These are phyloP conservation scores for Yarrowia deformans DNA, from an alignment of 805 yeast genomes.

Conservation along the genomic window DNA sequence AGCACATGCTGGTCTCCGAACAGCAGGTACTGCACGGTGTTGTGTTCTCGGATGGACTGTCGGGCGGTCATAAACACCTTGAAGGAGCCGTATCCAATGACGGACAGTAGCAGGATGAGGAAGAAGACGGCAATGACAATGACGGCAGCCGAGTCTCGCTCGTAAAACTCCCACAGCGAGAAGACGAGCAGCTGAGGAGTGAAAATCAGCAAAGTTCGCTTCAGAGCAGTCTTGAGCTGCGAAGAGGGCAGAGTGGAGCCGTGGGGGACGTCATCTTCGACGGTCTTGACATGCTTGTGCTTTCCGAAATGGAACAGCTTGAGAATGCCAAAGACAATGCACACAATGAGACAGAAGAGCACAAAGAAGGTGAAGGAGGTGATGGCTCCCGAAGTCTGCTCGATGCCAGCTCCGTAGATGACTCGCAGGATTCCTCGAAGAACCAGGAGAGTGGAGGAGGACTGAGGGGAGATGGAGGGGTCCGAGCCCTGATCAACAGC, in stretches of 20 bases:
- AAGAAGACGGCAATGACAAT: conserved; percentile 80
- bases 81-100: conserved; percentile 70
- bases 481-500: conserved; percentile 35
- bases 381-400: conserved; percentile 79
- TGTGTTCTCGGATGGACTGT: conserved; percentile 62
- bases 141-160: conserved; percentile 85
- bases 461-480: conserved; percentile 45
- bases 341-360: conserved; percentile 74
- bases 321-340: conserved; percentile 63
- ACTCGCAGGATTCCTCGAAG: conserved; percentile 87
- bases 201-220: conserved; percentile 82
- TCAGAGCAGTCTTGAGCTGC: conserved; percentile 77
- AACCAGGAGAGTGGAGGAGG: conserved; percentile 58
- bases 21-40: conserved; percentile 85
- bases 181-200: conserved; percentile 81
- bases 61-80: conserved; percentile 70
- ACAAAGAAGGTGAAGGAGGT: conserved; percentile 90
- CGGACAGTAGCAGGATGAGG: conserved; percentile 64
- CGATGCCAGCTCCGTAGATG: conserved; percentile 78
- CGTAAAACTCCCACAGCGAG: conserved; percentile 86
- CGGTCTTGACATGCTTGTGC: conserved; percentile 52
- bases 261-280: conserved; percentile 49
- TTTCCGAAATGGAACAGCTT: conserved; percentile 52
- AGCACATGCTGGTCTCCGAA: conserved; percentile 79
- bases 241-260: conserved; percentile 44